These are phyloP conservation scores for Cercospora berteroae DNA, from an alignment of 2,329 filamentous ascomycete genomes.

Conservation along the genomic window DNA sequence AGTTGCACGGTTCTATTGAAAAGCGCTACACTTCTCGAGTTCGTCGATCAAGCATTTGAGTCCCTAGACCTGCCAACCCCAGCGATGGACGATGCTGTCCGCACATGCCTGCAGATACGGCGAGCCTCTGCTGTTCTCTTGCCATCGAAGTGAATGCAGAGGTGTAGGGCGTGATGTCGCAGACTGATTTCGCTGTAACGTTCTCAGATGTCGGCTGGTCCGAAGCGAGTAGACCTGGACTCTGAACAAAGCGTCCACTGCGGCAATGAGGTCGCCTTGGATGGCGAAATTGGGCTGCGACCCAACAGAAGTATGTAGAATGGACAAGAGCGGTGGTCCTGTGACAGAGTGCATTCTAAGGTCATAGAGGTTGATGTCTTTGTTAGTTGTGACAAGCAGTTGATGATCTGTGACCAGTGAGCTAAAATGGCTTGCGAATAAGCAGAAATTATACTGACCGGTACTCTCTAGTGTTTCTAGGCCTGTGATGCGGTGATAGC, in stretches of 20 bases:
- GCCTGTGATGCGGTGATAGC: constrained; percentile 13
- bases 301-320: constrained; percentile 10
- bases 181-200: constrained; percentile 6
- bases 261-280: constrained; percentile 22
- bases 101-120: constrained; percentile 28
- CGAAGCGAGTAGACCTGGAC: constrained; percentile 30
- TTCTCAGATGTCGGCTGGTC: constrained; percentile 21
- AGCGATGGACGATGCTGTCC: constrained; percentile 21
- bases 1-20: neutral
- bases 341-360: constrained; percentile 14
- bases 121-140: constrained; percentile 21
- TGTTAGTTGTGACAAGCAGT: constrained; percentile 21
- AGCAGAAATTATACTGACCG: neutral
- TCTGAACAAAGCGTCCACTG: constrained; percentile 24
- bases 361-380: constrained; percentile 24
- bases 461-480: constrained; percentile 5
- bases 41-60: neutral
- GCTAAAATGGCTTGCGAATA: neutral
- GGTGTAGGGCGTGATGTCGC: neutral
- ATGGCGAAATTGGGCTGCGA: constrained; percentile 10
- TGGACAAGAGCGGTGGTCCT: constrained; percentile 17
- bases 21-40: neutral
- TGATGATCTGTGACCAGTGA: constrained; percentile 12
- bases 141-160: constrained; percentile 23
- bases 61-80: constrained; percentile 16